Evolutionary conservation across 2,329 filamentous ascomycete genomes (phyloP).

Genomic region (Arthrinium phaeospermum): DNA sequence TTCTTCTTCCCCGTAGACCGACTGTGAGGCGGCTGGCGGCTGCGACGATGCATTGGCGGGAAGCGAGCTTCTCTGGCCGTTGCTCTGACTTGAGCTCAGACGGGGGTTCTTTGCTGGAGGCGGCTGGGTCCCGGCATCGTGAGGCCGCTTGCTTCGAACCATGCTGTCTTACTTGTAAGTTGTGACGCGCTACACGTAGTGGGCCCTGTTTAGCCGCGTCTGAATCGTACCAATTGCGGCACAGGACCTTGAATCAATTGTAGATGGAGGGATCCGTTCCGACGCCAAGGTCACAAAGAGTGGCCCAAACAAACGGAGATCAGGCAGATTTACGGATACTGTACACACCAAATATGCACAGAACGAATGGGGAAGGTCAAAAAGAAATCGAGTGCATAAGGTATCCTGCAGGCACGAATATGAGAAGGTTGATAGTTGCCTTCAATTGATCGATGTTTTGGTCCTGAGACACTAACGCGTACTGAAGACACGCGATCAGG

Average conservation of each 20-base stretch:
- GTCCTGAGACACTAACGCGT: background rate
- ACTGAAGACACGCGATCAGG: background rate
- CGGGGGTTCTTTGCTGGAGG: background rate
- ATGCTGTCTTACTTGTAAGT: conserved; percentile 11
- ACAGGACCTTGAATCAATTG: background rate
- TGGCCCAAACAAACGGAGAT: background rate
- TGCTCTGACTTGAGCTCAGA: conserved; percentile 6
- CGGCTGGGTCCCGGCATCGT: background rate
- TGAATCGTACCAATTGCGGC: conserved; percentile 2
- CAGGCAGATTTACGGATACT: background rate
- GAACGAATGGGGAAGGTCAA: conserved; percentile 9
- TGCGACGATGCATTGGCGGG: background rate
- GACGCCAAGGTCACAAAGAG: background rate
- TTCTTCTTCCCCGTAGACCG: conserved; percentile 41
- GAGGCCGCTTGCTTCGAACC: conserved; percentile 11
- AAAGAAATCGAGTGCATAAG: background rate
- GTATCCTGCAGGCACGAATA: background rate
- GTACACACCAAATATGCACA: background rate
- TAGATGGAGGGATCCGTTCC: background rate
- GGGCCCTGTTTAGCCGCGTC: background rate
- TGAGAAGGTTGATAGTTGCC: background rate
- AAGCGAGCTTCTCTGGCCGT: conserved; percentile 1
- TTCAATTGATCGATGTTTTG: background rate
- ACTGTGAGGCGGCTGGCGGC: conserved; percentile 24
- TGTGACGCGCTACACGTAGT: background rate